Evolutionary conservation across 495 filamentous ascomycete species (phyloP).

Genomic region (Pseudoneurospora amorphoporcata): DNA sequence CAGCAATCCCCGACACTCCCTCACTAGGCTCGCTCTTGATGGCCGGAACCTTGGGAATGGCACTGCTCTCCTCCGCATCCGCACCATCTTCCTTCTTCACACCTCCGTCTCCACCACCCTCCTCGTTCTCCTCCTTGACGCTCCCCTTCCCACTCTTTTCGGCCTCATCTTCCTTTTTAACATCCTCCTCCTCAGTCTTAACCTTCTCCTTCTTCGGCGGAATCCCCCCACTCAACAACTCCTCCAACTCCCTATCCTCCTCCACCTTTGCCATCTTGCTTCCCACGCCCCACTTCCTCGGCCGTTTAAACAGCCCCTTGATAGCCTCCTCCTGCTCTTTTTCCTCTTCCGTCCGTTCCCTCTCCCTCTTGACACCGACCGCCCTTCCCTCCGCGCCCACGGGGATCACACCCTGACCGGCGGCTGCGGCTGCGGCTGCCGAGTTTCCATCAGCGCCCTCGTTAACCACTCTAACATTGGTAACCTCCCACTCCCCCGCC

Average conservation of each 20-base stretch:
- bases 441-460: slow-evolving; percentile 8
- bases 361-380: slow-evolving; percentile 60
- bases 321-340: slow-evolving; percentile 52
- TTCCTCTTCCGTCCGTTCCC: slow-evolving; percentile 50
- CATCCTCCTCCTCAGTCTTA: slow-evolving; percentile 16
- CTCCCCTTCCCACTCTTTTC: slow-evolving; percentile 10
- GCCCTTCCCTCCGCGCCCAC: slow-evolving; percentile 34
- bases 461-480: slow-evolving; percentile 41
- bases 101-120: background rate
- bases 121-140: slow-evolving; percentile 21
- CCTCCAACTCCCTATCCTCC: slow-evolving; percentile 59
- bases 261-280: slow-evolving; percentile 57
- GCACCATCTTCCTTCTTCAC: slow-evolving; percentile 9
- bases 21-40: slow-evolving; percentile 12
- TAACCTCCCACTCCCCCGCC: slow-evolving; percentile 81
- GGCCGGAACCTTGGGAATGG: background rate
- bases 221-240: slow-evolving; percentile 46
- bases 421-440: background rate
- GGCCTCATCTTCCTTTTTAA: slow-evolving; percentile 1
- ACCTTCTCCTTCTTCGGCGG: slow-evolving; percentile 23
- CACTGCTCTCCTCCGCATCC: background rate
- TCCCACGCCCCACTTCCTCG: slow-evolving; percentile 64
- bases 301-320: slow-evolving; percentile 43
- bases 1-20: slow-evolving; percentile 6
- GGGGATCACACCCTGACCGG: background rate